Conservation (phyloP, 139 green algal genomes). For the Coccomyxa sp. region DNA sequence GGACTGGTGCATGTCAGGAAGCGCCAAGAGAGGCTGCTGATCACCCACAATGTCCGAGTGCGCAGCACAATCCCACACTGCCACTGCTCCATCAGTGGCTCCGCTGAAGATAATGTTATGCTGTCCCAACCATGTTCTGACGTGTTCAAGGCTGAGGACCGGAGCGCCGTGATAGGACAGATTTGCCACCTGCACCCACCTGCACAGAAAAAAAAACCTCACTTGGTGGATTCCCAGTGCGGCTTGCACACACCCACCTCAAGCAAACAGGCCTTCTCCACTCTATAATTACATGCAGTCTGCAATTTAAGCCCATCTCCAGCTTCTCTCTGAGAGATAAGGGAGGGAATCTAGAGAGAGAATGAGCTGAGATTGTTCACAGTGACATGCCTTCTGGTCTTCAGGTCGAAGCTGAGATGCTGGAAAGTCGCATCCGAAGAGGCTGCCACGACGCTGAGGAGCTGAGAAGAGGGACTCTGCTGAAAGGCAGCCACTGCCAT, state of each 20-base stretch:
- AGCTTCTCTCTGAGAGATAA: background rate
- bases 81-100: background rate
- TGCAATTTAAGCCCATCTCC: background rate
- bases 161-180: background rate
- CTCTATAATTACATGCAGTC: background rate
- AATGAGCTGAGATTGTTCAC: background rate
- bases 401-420: conserved; percentile 17
- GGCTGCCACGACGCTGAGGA: conserved; percentile 7
- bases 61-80: background rate
- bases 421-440: conserved; percentile 15
- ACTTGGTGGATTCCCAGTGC: too few relatives aligned
- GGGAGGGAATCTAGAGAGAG: background rate
- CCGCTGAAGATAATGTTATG: background rate
- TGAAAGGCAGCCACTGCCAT: background rate
- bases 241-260: too few relatives aligned
- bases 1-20: conserved; percentile 31
- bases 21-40: background rate
- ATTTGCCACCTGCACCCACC: background rate
- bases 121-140: background rate
- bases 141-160: background rate
- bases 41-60: background rate
- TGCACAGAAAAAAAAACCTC: background rate
- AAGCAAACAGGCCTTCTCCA: background rate
- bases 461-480: background rate
- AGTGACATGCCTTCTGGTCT: background rate